Percentiles rank a stretch among this genome's conserved stretches.
phyloP scores from a whole-genome alignment of 2,329 filamentous ascomycete species.

The Nemania serpens region DNA sequence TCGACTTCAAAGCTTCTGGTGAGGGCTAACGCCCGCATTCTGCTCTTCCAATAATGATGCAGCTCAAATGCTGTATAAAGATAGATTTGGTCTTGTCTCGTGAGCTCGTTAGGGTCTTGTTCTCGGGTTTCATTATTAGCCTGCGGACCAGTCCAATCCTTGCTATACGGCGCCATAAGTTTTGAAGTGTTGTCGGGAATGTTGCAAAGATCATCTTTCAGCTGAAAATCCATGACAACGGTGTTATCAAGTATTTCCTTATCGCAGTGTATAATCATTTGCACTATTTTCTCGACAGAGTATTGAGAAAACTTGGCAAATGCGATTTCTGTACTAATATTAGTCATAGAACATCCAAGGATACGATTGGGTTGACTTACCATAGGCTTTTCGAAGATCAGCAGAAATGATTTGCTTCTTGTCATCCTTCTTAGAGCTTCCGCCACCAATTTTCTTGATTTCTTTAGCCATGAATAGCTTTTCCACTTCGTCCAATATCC shows the following conservation, averaged over 20 bases:
- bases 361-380: conserved; percentile 48
- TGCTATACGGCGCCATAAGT: conserved; percentile 91
- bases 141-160: conserved; percentile 92
- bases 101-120: conserved; percentile 84
- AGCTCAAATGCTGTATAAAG: conserved; percentile 91
- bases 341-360: conserved; percentile 33
- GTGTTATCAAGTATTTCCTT: conserved; percentile 82
- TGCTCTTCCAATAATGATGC: conserved; percentile 97
- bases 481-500: conserved; percentile 96
- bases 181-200: conserved; percentile 90
- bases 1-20: conserved; percentile 84
- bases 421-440: conserved; percentile 78
- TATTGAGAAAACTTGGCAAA: conserved; percentile 90
- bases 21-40: conserved; percentile 87
- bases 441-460: conserved; percentile 81
- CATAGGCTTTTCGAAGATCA: conserved; percentile 86
- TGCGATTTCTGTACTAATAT: conserved; percentile 69
- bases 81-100: conserved; percentile 93
- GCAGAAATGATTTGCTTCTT: conserved; percentile 97
- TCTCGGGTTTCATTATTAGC: conserved; percentile 79
- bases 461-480: conserved; percentile 98
- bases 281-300: conserved; percentile 81
- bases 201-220: conserved; percentile 89
- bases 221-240: conserved; percentile 96
- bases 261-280: conserved; percentile 96